Evolutionary conservation across 352 stramenopile genomes (phyloP).

Genomic region (Peronosclerospora sorghi): DNA sequence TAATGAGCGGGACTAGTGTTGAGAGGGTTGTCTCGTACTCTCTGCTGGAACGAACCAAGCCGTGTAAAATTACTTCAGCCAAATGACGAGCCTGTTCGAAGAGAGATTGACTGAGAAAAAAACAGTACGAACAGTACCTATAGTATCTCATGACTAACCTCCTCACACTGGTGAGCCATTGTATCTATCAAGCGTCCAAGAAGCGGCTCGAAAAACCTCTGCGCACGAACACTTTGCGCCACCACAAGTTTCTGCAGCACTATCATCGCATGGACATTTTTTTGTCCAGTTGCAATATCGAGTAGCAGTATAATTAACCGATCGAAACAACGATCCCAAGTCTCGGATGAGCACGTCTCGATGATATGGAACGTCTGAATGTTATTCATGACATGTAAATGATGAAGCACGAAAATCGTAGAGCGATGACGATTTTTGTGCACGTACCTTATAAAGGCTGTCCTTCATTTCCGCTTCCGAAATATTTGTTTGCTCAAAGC

Average conservation of each 20-base stretch:
- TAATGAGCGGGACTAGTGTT: slow-evolving; percentile 30
- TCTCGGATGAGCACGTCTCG: slow-evolving; percentile 13
- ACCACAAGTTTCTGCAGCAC: slow-evolving; percentile 38
- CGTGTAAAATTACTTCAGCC: slow-evolving; percentile 33
- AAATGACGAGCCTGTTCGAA: slow-evolving; percentile 33
- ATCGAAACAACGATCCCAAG: slow-evolving; percentile 33
- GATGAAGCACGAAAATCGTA: not conserved
- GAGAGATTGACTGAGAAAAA: no score
- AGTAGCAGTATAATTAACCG: slow-evolving; percentile 33
- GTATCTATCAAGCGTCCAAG: slow-evolving; percentile 42
- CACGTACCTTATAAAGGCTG: slow-evolving; percentile 37
- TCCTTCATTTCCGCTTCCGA: slow-evolving; percentile 24
- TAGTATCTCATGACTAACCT: slow-evolving; percentile 16
- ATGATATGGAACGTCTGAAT: slow-evolving; percentile 20
- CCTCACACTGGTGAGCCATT: slow-evolving; percentile 17
- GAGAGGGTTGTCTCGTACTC: slow-evolving; percentile 28
- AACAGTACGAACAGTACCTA: no score
- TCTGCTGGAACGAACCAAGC: slow-evolving; percentile 21
- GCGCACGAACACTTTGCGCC: slow-evolving; percentile 23
- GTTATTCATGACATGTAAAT: slow-evolving; percentile 1
- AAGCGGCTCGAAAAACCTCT: slow-evolving; percentile 52
- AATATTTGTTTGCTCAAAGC: slow-evolving; percentile 40
- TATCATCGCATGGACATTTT: slow-evolving; percentile 42
- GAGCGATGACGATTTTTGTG: not conserved
- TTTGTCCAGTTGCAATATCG: slow-evolving; percentile 32